Base-by-base conservation (phyloP, 2,329 filamentous ascomycete genomes). In the Trichoderma harzianum region DNA sequence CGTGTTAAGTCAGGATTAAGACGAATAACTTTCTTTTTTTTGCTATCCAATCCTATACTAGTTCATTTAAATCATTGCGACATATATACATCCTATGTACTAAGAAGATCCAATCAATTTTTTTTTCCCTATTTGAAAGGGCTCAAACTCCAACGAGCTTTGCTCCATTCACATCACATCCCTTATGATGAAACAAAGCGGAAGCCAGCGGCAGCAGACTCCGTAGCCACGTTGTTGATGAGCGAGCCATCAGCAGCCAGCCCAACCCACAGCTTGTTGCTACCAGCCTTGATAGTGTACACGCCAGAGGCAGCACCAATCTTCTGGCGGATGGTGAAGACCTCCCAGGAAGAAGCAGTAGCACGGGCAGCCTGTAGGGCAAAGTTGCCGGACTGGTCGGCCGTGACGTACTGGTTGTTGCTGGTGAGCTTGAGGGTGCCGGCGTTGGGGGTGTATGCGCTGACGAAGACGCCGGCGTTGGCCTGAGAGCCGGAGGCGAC, bases 231-330 rank as follows among this genome's bases (percentile, higher is more conserved):
- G 34, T 74, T 76, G 69, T 76, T 76, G n/a, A 75, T 28, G 57
- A 76, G 70, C 36, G 69, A 70, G 16, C 75, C 75, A 62, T 76
- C 73, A 32, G 68, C 51, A 16, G 61, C 73, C 30, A 76, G 61
- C 6, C 72, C 74, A 34, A 76, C 71, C 34, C 75, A 76, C 70
- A 71, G 32, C 18, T 73, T 73, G 61, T 76, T 76, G 68, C 75
- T 76, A 16, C 70, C 63, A 26, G 75, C 75, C 71, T 76, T 76
- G 70, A 76, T 76, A 3, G 75, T 75, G 74, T 76, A 76, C 14
- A 76, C 73, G 1, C 74, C 75, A 18, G 32, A 43, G 10, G 73
- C 69, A 3, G 74, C 74, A 8, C 75, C 75, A 53, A 62, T 39
- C 73, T 76, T 76, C 32, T 73, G 75, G 36, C 75, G 74, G 43